Percentiles rank a stretch among this genome's conserved stretches.
Evolutionary conservation across 2,329 filamentous ascomycete species (phyloP).

Genomic region (Lecanicillium sp.): DNA sequence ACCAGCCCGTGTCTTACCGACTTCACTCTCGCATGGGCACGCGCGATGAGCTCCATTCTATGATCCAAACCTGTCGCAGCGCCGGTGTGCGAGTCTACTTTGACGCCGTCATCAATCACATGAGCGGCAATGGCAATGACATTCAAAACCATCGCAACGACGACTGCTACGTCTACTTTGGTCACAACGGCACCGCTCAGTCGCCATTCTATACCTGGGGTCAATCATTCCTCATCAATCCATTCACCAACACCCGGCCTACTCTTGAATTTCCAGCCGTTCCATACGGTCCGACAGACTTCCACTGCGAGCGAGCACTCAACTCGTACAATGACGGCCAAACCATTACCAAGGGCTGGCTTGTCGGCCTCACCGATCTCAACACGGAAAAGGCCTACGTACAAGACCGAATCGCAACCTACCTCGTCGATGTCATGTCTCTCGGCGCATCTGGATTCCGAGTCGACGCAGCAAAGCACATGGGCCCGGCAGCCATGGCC

Average conservation of each 20-base stretch:
- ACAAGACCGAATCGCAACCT: conserved; percentile 4
- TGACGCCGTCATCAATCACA: conserved; percentile 7
- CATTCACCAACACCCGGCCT: conserved; percentile 1
- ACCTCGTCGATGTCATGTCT: conserved; percentile 5
- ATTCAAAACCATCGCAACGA: conserved; percentile 5
- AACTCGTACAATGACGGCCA: conserved; percentile 2
- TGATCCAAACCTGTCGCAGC: conserved; percentile 3
- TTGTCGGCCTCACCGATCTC: conserved; percentile 2
- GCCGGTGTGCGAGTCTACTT: conserved; percentile 3
- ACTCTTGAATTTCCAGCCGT: conserved; percentile 3
- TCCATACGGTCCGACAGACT: conserved; percentile 3
- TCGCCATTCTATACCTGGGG: conserved; percentile 5
- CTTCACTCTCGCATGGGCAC: conserved; percentile 3
- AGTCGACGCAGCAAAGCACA: conserved; percentile 4
- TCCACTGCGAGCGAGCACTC: conserved; percentile 5
- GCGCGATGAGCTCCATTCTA: conserved; percentile 1
- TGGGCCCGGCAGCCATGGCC: conserved; percentile 4
- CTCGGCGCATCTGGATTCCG: conserved; percentile 4
- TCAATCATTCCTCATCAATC: conserved; percentile 4
- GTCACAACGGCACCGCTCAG: neutral
- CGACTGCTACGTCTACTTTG: conserved; percentile 3
- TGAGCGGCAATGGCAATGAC: conserved; percentile 4
- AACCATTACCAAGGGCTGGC: conserved; percentile 5
- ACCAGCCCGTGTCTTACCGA: conserved; percentile 4
- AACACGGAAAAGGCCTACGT: conserved; percentile 5